A percentile compares a stretch with the other conserved stretches of the same genome.
Evolutionary conservation across 805 yeast genomes (phyloP).

Genomic region (Wickerhamomyces ciferrii): DNA sequence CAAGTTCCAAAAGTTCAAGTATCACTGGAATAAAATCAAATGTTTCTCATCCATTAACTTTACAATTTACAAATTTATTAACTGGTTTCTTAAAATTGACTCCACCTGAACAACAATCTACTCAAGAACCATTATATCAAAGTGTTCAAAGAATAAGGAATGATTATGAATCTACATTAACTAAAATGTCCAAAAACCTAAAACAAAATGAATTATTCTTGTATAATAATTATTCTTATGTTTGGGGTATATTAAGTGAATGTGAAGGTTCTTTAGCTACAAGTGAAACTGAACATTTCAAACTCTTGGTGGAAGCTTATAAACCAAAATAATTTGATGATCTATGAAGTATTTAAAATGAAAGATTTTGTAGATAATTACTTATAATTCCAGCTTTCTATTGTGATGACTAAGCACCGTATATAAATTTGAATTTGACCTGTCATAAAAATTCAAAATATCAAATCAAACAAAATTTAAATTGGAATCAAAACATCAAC

Average conservation of each 20-base stretch:
- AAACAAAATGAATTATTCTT: constrained; percentile 64
- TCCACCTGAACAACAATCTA: constrained; percentile 23
- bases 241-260: constrained; percentile 24
- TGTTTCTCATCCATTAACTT: constrained; percentile 63
- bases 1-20: constrained; percentile 28
- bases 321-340: constrained; percentile 2
- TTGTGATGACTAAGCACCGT: background rate
- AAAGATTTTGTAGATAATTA: background rate
- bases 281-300: constrained; percentile 39
- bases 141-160: constrained; percentile 66
- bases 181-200: constrained; percentile 54
- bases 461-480: too few relatives aligned
- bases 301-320: constrained; percentile 39
- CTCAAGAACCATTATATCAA: constrained; percentile 66
- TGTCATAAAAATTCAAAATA: background rate
- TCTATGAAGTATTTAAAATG: background rate
- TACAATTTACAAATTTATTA: constrained; percentile 69
- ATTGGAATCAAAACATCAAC: too few relatives aligned
- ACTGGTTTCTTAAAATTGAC: constrained; percentile 64
- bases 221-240: constrained; percentile 43
- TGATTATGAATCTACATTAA: constrained; percentile 75
- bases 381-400: too few relatives aligned
- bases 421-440: background rate
- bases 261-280: constrained; percentile 37
- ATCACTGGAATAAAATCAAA: constrained; percentile 25